Percentiles rank a stretch among this genome's conserved stretches.
Evolutionary conservation across 306 rosid species (phyloP).

Genomic region (Gleditsia sinensis): DNA sequence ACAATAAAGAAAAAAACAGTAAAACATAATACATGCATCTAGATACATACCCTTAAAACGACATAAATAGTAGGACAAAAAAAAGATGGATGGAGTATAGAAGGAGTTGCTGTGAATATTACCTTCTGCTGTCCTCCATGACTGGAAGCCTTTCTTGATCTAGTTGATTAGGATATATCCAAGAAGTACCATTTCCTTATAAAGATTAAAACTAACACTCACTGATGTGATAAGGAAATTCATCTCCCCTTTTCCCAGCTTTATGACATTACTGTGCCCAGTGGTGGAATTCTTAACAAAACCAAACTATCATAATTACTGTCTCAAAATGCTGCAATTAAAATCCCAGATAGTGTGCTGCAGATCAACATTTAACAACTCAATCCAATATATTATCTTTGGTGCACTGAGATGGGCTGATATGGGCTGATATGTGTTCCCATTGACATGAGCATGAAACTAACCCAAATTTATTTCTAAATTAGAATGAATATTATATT

Average conservation of each 20-base stretch:
- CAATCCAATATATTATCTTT: neutral
- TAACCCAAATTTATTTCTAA: neutral
- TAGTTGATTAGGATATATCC: conserved; percentile 32
- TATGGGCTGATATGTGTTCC: neutral
- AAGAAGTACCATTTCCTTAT: conserved; percentile 22
- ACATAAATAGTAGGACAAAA: conserved; percentile 10
- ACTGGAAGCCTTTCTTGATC: conserved; percentile 19
- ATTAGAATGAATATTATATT: neutral
- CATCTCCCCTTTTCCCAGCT: conserved; percentile 34
- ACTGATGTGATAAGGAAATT: conserved; percentile 17
- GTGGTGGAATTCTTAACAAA: conserved; percentile 28
- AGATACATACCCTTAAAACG: conserved; percentile 16
- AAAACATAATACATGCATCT: conserved; percentile 26
- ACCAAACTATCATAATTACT: conserved; percentile 23
- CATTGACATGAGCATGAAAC: neutral
- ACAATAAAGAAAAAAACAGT: conserved; percentile 31
- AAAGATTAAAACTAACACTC: conserved; percentile 26
- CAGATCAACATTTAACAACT: conserved; percentile 12
- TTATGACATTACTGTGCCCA: conserved; percentile 13
- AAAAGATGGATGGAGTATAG: conserved; percentile 10
- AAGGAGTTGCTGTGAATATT: conserved; percentile 28
- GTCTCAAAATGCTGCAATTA: conserved; percentile 6
- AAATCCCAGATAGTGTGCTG: neutral
- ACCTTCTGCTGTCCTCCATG: conserved; percentile 69
- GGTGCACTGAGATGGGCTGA: neutral